Evolutionary conservation across 2,329 filamentous ascomycete genomes (phyloP).

Genomic region (Teratosphaeria viscida): DNA sequence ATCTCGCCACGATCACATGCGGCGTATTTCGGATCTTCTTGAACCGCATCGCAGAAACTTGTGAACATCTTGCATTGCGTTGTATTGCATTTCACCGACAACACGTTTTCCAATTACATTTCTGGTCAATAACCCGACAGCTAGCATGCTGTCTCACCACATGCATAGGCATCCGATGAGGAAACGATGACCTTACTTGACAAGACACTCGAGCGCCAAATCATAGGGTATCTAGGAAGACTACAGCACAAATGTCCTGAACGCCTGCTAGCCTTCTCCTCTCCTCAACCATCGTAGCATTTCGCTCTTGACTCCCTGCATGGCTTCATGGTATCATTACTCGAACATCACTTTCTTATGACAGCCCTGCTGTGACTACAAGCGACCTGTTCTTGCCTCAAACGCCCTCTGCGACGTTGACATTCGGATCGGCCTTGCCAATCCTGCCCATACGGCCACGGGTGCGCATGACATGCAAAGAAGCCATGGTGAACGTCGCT

Average conservation of each 20-base stretch:
- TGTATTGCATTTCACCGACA: background rate
- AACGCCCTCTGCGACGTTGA: constrained; percentile 21
- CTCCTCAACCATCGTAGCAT: background rate
- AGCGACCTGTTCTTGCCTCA: background rate
- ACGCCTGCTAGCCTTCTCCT: background rate
- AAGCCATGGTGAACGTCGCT: constrained; percentile 39
- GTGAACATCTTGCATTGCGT: background rate
- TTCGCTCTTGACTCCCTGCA: background rate
- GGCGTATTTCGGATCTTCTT: background rate
- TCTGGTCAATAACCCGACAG: background rate
- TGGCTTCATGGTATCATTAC: background rate
- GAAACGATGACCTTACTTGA: too few relatives aligned
- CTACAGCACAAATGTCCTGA: background rate
- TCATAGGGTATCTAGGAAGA: background rate
- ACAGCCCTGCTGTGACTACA: background rate
- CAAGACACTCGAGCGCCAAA: background rate
- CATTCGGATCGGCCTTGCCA: constrained; percentile 19
- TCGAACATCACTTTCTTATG: background rate
- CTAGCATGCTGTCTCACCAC: background rate
- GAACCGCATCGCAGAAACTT: background rate
- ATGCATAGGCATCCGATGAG: background rate
- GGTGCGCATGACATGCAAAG: constrained; percentile 37
- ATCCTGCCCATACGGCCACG: constrained; percentile 13
- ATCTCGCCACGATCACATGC: background rate
- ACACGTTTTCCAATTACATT: background rate